phyloP scores from a whole-genome alignment of 164 flowering plant genomes.

The Vitis rupestris region DNA sequence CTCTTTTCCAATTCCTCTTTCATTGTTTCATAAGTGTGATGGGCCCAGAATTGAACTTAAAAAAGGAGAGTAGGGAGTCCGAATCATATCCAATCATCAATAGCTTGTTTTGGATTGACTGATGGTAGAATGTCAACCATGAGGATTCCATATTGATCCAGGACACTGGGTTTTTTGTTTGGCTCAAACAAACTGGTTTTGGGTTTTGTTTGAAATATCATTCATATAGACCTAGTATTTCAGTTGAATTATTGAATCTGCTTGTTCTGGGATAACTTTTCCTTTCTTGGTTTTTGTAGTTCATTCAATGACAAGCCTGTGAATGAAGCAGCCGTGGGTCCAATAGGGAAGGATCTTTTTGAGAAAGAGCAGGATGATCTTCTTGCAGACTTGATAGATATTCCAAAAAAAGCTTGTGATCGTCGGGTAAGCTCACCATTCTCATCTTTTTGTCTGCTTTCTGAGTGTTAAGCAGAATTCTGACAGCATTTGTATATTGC shows the following conservation, averaged over 20 bases:
- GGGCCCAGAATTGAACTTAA: too few species aligned
- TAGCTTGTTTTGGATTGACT: too few species aligned
- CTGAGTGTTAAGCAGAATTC: background rate
- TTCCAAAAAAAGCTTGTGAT: conserved; percentile 98
- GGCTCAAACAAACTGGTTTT: background rate
- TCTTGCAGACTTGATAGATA: conserved; percentile 77
- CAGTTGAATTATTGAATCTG: background rate
- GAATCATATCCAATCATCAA: too few species aligned
- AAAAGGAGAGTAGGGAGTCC: too few species aligned
- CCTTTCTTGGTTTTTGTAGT: conserved; percentile 35
- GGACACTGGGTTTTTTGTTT: too few species aligned
- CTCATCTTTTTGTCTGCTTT: background rate
- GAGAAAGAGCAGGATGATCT: conserved; percentile 96
- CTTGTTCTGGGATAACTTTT: background rate
- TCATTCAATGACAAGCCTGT: conserved; percentile 96
- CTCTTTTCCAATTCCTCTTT: background rate
- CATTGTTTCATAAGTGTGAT: background rate
- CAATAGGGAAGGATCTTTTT: conserved; percentile 73
- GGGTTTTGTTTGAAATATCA: background rate
- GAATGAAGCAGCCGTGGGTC: conserved; percentile 60
- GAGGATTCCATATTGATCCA: too few species aligned
- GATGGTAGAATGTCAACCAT: too few species aligned
- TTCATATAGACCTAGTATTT: background rate
- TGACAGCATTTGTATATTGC: conserved; percentile 17
- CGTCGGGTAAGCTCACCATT: conserved; percentile 55